These are phyloP conservation scores for Pelargonium nanum DNA, from an alignment of 345 rosid genomes.

Conservation along the genomic window DNA sequence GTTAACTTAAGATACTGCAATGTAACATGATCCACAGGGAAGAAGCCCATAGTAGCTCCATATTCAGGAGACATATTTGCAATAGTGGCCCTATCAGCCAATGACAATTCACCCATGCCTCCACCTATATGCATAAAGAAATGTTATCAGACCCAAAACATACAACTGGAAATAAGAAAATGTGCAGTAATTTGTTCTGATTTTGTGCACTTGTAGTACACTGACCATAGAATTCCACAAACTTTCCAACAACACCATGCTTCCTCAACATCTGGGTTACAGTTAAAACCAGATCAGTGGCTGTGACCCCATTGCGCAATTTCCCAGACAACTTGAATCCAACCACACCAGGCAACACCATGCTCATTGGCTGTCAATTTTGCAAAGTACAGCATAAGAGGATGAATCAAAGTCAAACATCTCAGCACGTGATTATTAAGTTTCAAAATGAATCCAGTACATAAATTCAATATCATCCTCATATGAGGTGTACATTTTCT, in stretches of 20 bases:
- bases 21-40: slow-evolving; percentile 87
- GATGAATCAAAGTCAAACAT: neutral
- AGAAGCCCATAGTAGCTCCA: slow-evolving; percentile 97
- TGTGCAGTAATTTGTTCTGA: neutral
- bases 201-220: neutral
- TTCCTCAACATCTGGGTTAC: slow-evolving; percentile 79
- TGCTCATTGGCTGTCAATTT: slow-evolving; percentile 71
- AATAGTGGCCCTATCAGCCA: slow-evolving; percentile 86
- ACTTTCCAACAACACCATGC: slow-evolving; percentile 91
- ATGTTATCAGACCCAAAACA: neutral
- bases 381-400: slow-evolving; percentile 16
- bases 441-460: no score
- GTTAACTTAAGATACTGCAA: slow-evolving; percentile 75
- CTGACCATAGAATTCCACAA: slow-evolving; percentile 79
- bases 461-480: no score
- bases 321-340: slow-evolving; percentile 70
- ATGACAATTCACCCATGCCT: slow-evolving; percentile 70
- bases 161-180: neutral
- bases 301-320: slow-evolving; percentile 68
- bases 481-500: no score
- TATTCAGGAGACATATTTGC: slow-evolving; percentile 96
- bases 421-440: neutral
- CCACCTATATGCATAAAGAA: slow-evolving; percentile 40
- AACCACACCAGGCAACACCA: slow-evolving; percentile 88
- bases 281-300: slow-evolving; percentile 82